These are phyloP conservation scores for Phytophthora sansomeana DNA, from an alignment of 352 stramenopile species.

Conservation along the genomic window DNA sequence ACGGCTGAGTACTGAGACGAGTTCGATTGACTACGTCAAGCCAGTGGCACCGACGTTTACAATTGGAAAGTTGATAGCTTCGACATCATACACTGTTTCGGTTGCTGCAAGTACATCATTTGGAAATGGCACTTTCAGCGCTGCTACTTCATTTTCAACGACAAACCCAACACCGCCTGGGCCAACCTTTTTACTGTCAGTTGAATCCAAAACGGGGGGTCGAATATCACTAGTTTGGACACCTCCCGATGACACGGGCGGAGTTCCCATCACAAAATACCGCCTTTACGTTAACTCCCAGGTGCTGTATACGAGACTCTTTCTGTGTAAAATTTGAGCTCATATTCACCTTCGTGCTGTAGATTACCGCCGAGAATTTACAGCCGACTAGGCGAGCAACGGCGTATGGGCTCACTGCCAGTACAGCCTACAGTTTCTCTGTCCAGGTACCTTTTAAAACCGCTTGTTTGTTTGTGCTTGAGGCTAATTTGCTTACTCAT, in stretches of 20 bases:
- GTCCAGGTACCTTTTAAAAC: constrained; percentile 48
- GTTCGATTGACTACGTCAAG: constrained; percentile 23
- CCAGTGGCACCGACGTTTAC: neutral
- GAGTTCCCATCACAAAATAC: constrained; percentile 67
- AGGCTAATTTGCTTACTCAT: neutral
- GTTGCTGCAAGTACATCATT: constrained; percentile 47
- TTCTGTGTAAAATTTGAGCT: neutral
- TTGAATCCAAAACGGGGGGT: constrained; percentile 45
- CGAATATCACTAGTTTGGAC: constrained; percentile 51
- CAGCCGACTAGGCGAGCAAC: constrained; percentile 16
- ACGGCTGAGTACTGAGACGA: constrained; percentile 33
- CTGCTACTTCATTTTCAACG: constrained; percentile 46
- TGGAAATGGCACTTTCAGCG: constrained; percentile 48
- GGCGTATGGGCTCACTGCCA: constrained; percentile 41
- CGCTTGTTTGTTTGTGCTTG: neutral
- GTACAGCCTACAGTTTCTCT: constrained; percentile 49
- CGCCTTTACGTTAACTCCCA: constrained; percentile 46
- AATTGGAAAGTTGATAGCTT: constrained; percentile 44
- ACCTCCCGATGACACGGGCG: constrained; percentile 55
- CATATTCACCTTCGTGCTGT: constrained; percentile 1
- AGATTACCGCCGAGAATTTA: constrained; percentile 29
- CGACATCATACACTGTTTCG: constrained; percentile 47
- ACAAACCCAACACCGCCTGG: constrained; percentile 47
- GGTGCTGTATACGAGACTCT: constrained; percentile 16
- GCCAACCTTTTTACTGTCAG: constrained; percentile 17